Evolutionary conservation across 441 rosid genomes (phyloP).

Genomic region (Dalechampia spathulata): DNA sequence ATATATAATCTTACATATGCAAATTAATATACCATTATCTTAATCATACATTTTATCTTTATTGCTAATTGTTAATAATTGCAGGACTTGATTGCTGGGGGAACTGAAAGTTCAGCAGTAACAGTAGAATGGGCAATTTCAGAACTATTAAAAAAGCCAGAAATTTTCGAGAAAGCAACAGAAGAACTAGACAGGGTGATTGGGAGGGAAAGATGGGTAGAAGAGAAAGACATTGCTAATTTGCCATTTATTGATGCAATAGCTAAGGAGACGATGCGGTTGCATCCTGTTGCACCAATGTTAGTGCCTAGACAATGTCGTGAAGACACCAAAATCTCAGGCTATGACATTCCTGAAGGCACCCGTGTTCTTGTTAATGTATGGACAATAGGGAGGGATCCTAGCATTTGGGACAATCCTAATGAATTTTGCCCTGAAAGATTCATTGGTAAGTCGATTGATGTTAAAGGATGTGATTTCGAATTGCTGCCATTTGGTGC

Average conservation of each 20-base stretch:
- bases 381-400: slow-evolving; percentile 49
- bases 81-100: slow-evolving; percentile 41
- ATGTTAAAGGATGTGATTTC: slow-evolving; percentile 31
- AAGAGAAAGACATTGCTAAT: slow-evolving; percentile 30
- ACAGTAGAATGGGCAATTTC: slow-evolving; percentile 46
- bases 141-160: slow-evolving; percentile 30
- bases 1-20: too few relatives aligned
- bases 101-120: slow-evolving; percentile 41
- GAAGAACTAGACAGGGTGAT: slow-evolving; percentile 26
- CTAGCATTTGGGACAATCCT: slow-evolving; percentile 33
- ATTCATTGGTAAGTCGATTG: slow-evolving; percentile 27
- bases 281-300: slow-evolving; percentile 44
- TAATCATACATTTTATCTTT: too few relatives aligned
- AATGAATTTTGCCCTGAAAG: slow-evolving; percentile 47
- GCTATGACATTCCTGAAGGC: slow-evolving; percentile 30
- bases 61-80: too few relatives aligned
- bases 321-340: slow-evolving; percentile 24
- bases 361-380: slow-evolving; percentile 38
- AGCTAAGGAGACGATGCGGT: slow-evolving; percentile 44
- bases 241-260: slow-evolving; percentile 32
- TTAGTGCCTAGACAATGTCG: slow-evolving; percentile 34
- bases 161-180: slow-evolving; percentile 31
- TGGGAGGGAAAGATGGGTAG: slow-evolving; percentile 33
- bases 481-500: slow-evolving; percentile 37
- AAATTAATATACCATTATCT: too few relatives aligned